Conservation (phyloP, 139 green algal species). For the Micractinium sp. region DNA sequence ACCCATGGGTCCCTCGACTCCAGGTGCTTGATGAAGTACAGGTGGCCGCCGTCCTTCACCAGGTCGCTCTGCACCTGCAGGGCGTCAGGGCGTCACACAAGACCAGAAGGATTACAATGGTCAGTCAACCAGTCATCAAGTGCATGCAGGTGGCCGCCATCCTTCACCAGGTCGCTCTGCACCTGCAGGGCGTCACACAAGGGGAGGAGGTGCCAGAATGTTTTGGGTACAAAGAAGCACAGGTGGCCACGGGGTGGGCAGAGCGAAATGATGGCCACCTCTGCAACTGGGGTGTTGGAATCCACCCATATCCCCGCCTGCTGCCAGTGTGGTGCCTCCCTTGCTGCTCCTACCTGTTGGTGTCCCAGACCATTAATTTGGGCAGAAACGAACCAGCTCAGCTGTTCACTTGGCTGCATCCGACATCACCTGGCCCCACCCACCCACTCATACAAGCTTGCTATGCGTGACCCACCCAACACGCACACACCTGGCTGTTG, state of each 20-base stretch:
- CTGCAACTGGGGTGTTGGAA: too few species aligned
- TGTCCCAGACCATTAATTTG: conserved; percentile 96
- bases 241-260: neutral
- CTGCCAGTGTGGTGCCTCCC: too few species aligned
- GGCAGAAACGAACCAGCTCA: conserved; percentile 98
- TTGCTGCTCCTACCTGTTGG: conserved; percentile 80
- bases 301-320: too few species aligned
- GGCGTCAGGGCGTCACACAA: too few species aligned
- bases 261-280: too few species aligned
- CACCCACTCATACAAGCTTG: too few species aligned
- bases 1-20: conserved; percentile 63
- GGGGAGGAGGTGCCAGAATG: too few species aligned
- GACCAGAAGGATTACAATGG: too few species aligned
- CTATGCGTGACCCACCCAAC: neutral
- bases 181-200: conserved; percentile 10
- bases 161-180: conserved; percentile 94
- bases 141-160: conserved; percentile 90
- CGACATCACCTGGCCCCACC: too few species aligned
- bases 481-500: conserved; percentile 70
- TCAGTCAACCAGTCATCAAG: too few species aligned
- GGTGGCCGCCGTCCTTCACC: conserved; percentile 94
- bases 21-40: conserved; percentile 98
- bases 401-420: neutral
- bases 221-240: too few species aligned
- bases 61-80: conserved; percentile 80